Evolutionary conservation across 306 rosid species (phyloP).

Genomic region (Lablab purpureus): DNA sequence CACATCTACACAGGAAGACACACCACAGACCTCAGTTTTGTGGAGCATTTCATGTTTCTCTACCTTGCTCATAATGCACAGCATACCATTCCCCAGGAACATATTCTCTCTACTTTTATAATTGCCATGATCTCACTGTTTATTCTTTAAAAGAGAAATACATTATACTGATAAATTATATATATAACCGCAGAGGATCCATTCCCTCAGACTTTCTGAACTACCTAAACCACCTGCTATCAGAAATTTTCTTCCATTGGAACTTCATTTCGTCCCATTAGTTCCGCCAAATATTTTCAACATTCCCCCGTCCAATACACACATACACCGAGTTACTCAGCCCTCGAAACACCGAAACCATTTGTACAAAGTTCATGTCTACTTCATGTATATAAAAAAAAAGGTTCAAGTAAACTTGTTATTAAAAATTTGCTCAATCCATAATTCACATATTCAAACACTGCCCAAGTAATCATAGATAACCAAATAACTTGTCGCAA

Average conservation of each 20-base stretch:
- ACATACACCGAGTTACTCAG: neutral
- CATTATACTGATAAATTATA: neutral
- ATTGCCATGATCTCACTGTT: neutral
- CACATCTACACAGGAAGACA: neutral
- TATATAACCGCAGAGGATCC: neutral
- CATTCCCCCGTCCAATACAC: neutral
- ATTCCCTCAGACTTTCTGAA: neutral
- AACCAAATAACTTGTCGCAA: conserved; percentile 21
- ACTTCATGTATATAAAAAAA: neutral
- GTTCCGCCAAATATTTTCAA: conserved; percentile 27
- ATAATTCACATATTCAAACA: conserved; percentile 3
- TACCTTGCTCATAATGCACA: conserved; percentile 3
- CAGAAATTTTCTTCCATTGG: neutral
- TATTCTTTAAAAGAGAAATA: neutral
- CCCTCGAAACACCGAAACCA: conserved; percentile 10
- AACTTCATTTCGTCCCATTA: conserved; percentile 17
- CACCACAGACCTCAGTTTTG: neutral
- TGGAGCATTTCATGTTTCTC: conserved; percentile 1
- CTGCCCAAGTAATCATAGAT: conserved; percentile 5
- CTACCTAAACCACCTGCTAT: conserved; percentile 23
- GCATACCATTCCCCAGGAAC: neutral
- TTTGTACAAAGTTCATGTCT: neutral
- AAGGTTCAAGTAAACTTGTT: neutral
- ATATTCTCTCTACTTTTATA: neutral
- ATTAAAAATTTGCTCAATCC: conserved; percentile 22